Evolutionary conservation across 768 basidiomycete genomes (phyloP), one percentile per base, ranked within the genome.

Genomic region (Chalciporus sphaerocephalus): DNA sequence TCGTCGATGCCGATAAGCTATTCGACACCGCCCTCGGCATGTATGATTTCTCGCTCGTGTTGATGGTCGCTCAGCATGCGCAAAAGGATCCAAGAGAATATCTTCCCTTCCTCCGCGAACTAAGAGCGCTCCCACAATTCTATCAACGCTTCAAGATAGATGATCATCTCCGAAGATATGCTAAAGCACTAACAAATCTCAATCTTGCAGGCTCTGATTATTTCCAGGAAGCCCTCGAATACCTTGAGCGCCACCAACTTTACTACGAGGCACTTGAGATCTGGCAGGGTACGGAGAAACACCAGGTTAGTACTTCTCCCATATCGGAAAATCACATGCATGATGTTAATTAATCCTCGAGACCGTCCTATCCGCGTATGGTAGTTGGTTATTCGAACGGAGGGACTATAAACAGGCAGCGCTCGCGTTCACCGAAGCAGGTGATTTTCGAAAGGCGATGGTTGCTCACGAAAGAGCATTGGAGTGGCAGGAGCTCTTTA

Each of bases 61-160:
- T 98, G 18, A 85, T 98, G 85, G 80, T 99, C 33, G 94, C 96
- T 1, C 96, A 98, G 61, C 87, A 96, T 58, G 88, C 95, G 38
- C 94, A 98, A 63, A 96, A 95, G 95, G 96, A 99, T 65, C 96
- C 96, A 6, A 77, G 93, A 55, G 96, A 99, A 61, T 99, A 99
- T 59, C 80, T 99, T 0, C 96, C 96, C 0, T 98, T 99, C 81
- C 75, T 99, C 24, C 82, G 92, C 8, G 91, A 95, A 53, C 75
- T 99, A 7, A 80, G 90, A 16, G 76, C 84, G 0, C 51, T 65
- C 22, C 87, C 92, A 36, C 79, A 78, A 47, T 76, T 80, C 59
- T 90, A 95, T 57, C 94, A 97, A 54, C 71, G 81, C 36, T 96
- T 90, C 71, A 79, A 79, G 53, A 98, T 99, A 47, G 94, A 99